phyloP scores from a whole-genome alignment of 305 asterid genomes.

The Fraxinus paxiana region DNA sequence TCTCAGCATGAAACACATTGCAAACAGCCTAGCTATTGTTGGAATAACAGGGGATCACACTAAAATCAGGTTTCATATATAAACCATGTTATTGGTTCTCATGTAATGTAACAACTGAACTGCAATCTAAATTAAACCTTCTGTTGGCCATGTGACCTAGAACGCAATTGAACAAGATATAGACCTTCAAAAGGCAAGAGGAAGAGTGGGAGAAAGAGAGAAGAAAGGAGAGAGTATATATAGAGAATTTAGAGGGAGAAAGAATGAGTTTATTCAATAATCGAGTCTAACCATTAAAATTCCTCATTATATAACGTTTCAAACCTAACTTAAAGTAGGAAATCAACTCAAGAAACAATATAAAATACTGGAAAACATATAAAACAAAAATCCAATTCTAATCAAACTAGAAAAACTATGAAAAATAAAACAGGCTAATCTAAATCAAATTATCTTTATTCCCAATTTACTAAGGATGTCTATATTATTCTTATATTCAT shows the following conservation, averaged over 20 bases:
- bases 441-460: not conserved
- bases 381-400: not conserved
- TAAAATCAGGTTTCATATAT: not conserved
- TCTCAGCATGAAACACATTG: slow-evolving; percentile 12
- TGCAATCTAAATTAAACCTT: slow-evolving; percentile 2
- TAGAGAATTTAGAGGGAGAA: not conserved
- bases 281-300: not conserved
- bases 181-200: not conserved
- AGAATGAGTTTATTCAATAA: not conserved
- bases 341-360: not conserved
- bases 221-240: not conserved
- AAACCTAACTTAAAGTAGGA: not conserved
- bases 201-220: not conserved
- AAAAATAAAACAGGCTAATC: not conserved
- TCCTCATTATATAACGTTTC: not conserved
- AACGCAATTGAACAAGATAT: not conserved
- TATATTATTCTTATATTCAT: not conserved
- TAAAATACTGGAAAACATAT: not conserved
- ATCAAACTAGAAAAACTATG: not conserved
- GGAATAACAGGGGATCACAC: slow-evolving; percentile 1
- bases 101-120: slow-evolving; percentile 2
- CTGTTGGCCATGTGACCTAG: not conserved
- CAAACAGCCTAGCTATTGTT: not conserved
- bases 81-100: slow-evolving; percentile 18
- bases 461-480: not conserved